A percentile compares a stretch with the other conserved stretches of the same genome.
Conservation (phyloP, 306 rosid genomes). For the Clitoria ternatea region DNA sequence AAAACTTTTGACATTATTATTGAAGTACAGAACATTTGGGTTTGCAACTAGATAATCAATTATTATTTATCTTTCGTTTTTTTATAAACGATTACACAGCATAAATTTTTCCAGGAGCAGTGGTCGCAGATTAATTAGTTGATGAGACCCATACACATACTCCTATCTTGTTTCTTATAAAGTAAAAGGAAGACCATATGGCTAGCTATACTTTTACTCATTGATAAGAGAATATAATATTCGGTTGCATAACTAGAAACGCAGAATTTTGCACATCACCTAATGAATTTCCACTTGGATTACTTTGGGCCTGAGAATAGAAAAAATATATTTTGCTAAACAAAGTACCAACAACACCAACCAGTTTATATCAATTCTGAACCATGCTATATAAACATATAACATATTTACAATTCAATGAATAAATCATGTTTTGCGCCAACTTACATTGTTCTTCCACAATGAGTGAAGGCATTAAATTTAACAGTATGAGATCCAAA, state of each 20-base stretch:
- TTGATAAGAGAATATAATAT: background rate
- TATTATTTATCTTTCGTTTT: too few relatives aligned
- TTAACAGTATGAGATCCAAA: background rate
- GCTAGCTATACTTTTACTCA: background rate
- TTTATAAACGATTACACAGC: background rate
- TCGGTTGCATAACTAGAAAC: background rate
- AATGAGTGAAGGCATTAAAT: background rate
- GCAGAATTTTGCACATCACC: background rate
- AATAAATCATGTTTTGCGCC: background rate
- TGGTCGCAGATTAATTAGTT: background rate
- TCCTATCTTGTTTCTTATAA: background rate
- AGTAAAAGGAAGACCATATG: background rate
- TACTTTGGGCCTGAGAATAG: background rate
- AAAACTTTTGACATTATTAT: background rate
- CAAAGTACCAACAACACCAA: constrained; percentile 4
- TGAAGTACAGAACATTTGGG: background rate
- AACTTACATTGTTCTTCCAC: constrained; percentile 14
- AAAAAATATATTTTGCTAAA: background rate
- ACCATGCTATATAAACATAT: background rate
- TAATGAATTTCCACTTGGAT: background rate
- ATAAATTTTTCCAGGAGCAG: constrained; percentile 9
- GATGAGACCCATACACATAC: too few relatives aligned
- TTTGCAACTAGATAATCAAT: background rate
- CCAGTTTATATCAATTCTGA: background rate
- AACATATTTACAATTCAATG: constrained; percentile 13